phyloP scores from a whole-genome alignment of 257 asterid species.

The Solanum commersonii region DNA sequence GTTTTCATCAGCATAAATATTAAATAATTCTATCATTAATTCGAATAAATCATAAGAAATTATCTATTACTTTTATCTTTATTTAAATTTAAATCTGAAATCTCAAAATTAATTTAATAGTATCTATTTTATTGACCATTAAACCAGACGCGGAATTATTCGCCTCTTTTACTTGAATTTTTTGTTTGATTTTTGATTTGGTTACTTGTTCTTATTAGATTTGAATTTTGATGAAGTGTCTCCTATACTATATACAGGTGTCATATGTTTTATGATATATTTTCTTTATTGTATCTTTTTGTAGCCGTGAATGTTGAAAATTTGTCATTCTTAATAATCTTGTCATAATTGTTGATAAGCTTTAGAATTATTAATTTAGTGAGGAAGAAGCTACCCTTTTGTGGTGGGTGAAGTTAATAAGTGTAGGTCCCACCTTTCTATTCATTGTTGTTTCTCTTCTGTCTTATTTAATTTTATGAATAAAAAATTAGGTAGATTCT shows the following conservation, averaged over 20 bases:
- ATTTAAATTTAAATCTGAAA: background rate
- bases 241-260: background rate
- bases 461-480: too few relatives aligned
- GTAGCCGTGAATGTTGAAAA: background rate
- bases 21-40: background rate
- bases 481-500: too few relatives aligned
- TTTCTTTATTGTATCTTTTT: background rate
- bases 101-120: background rate
- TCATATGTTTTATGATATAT: background rate
- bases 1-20: background rate
- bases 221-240: background rate
- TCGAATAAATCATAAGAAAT: background rate
- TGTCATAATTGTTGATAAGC: background rate
- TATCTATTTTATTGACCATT: background rate
- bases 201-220: background rate
- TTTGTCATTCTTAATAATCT: background rate
- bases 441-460: too few relatives aligned
- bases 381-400: background rate
- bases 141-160: fast-evolving
- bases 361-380: background rate
- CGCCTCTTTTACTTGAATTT: background rate
- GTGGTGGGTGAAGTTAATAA: background rate
- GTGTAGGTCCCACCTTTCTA: too few relatives aligned
- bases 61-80: background rate
- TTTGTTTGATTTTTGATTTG: background rate